phyloP scores from a whole-genome alignment of 1,284 basidiomycete species.

The Irpex rosettiformis region DNA sequence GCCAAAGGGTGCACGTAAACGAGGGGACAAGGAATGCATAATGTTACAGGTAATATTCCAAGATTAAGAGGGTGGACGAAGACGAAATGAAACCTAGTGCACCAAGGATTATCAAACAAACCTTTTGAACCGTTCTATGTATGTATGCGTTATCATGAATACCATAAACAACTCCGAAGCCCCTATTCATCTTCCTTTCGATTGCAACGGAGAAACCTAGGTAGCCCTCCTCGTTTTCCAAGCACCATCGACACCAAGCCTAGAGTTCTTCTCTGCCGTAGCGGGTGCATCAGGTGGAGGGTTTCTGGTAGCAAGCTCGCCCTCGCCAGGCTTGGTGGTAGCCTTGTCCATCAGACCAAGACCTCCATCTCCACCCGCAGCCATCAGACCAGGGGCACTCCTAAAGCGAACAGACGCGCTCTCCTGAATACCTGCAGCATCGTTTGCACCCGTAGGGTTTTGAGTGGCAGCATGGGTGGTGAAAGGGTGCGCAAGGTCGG shows the following conservation, averaged over 20 bases:
- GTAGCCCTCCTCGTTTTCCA: conserved; percentile 41
- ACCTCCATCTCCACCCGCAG: conserved; percentile 41
- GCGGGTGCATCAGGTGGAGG: conserved; percentile 36
- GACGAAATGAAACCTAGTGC: background rate
- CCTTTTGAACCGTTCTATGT: background rate
- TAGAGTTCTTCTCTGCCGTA: conserved; percentile 42
- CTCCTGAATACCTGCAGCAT: conserved; percentile 37
- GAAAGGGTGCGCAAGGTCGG: conserved; percentile 39
- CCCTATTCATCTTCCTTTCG: too few species aligned
- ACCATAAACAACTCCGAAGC: conserved; percentile 5
- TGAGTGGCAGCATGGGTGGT: conserved; percentile 39
- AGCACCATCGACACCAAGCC: conserved; percentile 40
- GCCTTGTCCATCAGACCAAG: conserved; percentile 39
- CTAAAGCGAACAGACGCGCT: conserved; percentile 42
- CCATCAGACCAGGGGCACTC: conserved; percentile 42
- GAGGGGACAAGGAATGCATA: background rate
- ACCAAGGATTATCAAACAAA: background rate
- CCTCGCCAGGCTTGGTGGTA: conserved; percentile 23
- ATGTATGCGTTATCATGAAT: background rate
- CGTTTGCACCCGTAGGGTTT: conserved; percentile 25
- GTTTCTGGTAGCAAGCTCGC: conserved; percentile 42
- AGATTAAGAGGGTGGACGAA: background rate
- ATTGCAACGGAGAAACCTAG: background rate
- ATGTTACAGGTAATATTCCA: background rate
- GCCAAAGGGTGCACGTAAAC: background rate